Base-by-base conservation (phyloP, 768 basidiomycete species). In the Cubamyces sp. region DNA sequence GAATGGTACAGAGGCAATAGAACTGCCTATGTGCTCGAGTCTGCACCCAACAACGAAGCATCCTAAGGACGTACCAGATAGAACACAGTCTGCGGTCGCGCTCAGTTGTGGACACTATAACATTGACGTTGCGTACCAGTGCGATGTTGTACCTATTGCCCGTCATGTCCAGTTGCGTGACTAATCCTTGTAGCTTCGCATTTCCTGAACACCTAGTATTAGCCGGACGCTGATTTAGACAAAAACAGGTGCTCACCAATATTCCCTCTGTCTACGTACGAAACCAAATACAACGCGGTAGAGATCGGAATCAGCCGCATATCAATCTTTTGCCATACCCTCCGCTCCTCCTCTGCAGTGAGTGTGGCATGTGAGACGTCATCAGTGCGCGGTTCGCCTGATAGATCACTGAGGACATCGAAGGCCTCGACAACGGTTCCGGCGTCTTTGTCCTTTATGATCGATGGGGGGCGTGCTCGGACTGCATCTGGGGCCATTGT, bases 121-220 rank as follows among this genome's bases (percentile, higher is more conserved):
- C 8, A 11, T 23, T n/a, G 3, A 11, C 5, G 18, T 30, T 34
- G 15, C 76, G 11, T 48, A 87, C 87, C 69, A 89, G 70, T 0
- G 86, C 85, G 34, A 87, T 82, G 63, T 88, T 88, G 61, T 86
- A 91, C 63, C 81, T 74, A 64, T 84, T 79, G 6, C 84, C 82
- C 0, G 76, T 79, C 50, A 90, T 76, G 43, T 82, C 37, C 1
- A 91, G 77, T 67, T 90, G 79, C 0, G 73, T 80, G n/a, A 72
- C 67, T 3, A 92, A 73, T 3, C 90, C 90, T 66, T 71, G 64
- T 1, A 71, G 59, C 57, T 67, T 71, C 26, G 70, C 70, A 48
- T 70, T 71, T 4, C 69, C 69, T 70, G 12, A 11, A 25, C 37
- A 21, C 12, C 49, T 15, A 3, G 25, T 3, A 23, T 9, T 42